A percentile compares a stretch with the other conserved stretches of the same genome.
Conservation (phyloP, 2,329 filamentous ascomycete genomes). For the Sclerotinia borealis region DNA sequence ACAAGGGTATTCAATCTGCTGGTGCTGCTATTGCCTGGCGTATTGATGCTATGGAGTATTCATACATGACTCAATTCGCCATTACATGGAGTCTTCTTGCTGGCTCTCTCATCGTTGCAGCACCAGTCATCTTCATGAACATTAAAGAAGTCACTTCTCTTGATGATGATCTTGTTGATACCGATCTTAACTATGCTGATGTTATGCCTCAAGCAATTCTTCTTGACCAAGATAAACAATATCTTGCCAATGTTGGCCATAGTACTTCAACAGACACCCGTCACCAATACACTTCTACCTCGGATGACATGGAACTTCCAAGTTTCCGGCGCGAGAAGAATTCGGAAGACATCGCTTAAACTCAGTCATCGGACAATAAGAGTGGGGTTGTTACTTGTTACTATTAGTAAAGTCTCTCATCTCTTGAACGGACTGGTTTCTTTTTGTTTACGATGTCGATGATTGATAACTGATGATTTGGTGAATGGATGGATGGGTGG, state of each 20-base stretch:
- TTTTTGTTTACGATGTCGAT: neutral
- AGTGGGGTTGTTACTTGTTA: neutral
- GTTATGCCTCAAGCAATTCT: slow-evolving; percentile 37
- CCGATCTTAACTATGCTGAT: slow-evolving; percentile 74
- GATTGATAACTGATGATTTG: neutral
- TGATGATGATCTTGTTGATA: slow-evolving; percentile 77
- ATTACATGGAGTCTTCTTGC: slow-evolving; percentile 68
- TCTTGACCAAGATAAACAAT: neutral
- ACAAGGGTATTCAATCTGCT: slow-evolving; percentile 80
- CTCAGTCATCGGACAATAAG: no score
- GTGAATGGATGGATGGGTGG: no score
- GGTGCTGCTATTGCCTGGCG: slow-evolving; percentile 69
- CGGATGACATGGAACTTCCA: slow-evolving; percentile 3
- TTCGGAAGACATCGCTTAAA: neutral
- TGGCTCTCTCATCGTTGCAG: slow-evolving; percentile 66
- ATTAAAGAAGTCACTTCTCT: slow-evolving; percentile 71
- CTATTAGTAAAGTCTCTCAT: neutral
- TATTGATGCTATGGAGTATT: slow-evolving; percentile 53
- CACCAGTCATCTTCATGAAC: slow-evolving; percentile 69
- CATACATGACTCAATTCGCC: slow-evolving; percentile 67
- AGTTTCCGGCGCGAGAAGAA: neutral
- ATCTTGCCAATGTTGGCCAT: no score
- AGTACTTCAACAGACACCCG: neutral
- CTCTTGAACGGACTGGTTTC: neutral
- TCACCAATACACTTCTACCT: neutral